phyloP scores from a whole-genome alignment of 2,329 filamentous ascomycete species.

The Passalora sequoiae region DNA sequence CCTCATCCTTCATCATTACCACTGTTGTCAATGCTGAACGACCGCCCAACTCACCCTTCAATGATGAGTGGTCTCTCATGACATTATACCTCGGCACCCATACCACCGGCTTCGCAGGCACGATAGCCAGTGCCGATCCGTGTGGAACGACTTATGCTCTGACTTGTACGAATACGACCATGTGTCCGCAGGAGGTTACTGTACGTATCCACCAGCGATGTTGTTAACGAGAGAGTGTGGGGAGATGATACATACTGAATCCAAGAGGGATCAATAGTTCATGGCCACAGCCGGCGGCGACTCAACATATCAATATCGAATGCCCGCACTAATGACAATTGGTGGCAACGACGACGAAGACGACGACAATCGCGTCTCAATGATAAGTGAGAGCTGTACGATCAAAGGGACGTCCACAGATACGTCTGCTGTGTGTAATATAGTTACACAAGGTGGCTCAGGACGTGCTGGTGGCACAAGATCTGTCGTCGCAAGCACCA shows the following conservation, averaged over 20 bases:
- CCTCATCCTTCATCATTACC: no score
- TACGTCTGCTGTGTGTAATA: neutral
- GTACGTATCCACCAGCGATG: neutral
- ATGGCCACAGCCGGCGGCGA: neutral
- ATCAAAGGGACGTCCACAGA: neutral
- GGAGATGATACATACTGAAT: no score
- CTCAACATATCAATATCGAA: neutral
- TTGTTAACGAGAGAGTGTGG: neutral
- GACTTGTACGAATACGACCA: slow-evolving; percentile 6
- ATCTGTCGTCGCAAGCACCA: neutral
- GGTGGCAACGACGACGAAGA: neutral
- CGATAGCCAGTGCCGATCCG: slow-evolving; percentile 11
- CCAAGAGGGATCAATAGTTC: no score
- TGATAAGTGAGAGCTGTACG: slow-evolving; percentile 1
- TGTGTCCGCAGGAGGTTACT: neutral
- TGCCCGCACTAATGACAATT: neutral
- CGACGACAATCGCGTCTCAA: neutral
- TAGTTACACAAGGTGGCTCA: neutral
- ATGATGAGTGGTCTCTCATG: neutral
- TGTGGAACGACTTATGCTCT: slow-evolving; percentile 17
- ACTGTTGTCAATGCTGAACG: neutral
- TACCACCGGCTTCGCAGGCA: slow-evolving; percentile 7
- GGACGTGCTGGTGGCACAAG: no score
- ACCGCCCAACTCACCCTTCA: neutral
- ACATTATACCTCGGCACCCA: neutral